Conservation (phyloP, 352 stramenopile genomes). For the Phytophthora constricta region DNA sequence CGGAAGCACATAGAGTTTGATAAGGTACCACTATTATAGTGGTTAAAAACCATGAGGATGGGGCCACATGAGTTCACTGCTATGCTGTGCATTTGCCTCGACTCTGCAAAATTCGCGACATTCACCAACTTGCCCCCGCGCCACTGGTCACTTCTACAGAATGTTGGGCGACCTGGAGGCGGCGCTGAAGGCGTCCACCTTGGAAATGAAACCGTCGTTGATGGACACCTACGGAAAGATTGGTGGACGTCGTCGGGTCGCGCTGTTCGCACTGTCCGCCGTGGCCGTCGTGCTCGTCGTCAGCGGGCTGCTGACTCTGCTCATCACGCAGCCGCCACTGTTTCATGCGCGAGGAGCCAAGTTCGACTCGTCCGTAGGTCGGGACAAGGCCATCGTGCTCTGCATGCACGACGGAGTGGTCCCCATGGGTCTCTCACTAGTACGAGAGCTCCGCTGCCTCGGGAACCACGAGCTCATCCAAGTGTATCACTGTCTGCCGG, state of each 20-base stretch:
- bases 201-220: constrained; percentile 19
- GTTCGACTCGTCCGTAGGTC: constrained; percentile 24
- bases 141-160: too few relatives aligned
- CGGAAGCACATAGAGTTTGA: too few relatives aligned
- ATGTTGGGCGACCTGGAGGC: constrained; percentile 20
- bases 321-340: constrained; percentile 12
- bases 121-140: too few relatives aligned
- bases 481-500: constrained; percentile 55
- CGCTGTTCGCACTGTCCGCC: constrained; percentile 15
- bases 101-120: too few relatives aligned
- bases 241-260: constrained; percentile 11
- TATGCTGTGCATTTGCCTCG: too few relatives aligned
- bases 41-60: background rate
- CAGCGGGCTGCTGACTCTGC: constrained; percentile 10
- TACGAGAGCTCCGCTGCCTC: constrained; percentile 51
- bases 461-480: constrained; percentile 56
- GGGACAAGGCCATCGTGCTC: constrained; percentile 48
- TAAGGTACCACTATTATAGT: too few relatives aligned
- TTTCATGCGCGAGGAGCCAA: constrained; percentile 12
- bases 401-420: constrained; percentile 50
- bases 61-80: background rate
- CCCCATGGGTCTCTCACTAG: constrained; percentile 50
- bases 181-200: background rate
- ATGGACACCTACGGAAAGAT: constrained; percentile 10
- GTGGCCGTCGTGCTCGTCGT: background rate